Evolutionary conservation across 1,139 yeast species (phyloP).

Genomic region (Yamadazyma triangularis): DNA sequence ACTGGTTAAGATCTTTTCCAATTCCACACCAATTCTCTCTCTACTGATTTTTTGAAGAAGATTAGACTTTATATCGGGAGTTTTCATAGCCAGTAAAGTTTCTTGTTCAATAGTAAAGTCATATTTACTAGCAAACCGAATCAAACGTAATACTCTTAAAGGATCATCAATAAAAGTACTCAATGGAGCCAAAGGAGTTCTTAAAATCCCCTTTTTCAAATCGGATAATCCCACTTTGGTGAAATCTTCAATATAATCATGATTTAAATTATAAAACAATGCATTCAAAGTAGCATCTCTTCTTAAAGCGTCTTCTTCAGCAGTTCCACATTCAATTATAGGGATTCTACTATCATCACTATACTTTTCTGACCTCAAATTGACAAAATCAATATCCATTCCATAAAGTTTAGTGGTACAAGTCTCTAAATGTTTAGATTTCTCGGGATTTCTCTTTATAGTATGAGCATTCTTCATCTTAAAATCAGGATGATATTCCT

Average conservation of each 20-base stretch:
- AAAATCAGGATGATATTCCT: slow-evolving; percentile 35
- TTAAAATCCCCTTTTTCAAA: slow-evolving; percentile 59
- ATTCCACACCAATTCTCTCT: slow-evolving; percentile 86
- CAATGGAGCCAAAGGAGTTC: slow-evolving; percentile 84
- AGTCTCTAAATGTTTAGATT: slow-evolving; percentile 92
- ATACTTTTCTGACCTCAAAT: slow-evolving; percentile 82
- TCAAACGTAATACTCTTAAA: slow-evolving; percentile 73
- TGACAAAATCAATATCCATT: slow-evolving; percentile 86
- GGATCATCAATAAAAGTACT: slow-evolving; percentile 94
- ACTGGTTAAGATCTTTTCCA: slow-evolving; percentile 69
- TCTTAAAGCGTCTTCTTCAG: slow-evolving; percentile 85
- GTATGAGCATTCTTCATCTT: slow-evolving; percentile 61
- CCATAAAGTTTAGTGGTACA: slow-evolving; percentile 86
- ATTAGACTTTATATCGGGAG: slow-evolving; percentile 51
- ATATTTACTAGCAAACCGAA: slow-evolving; percentile 82
- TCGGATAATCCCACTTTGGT: slow-evolving; percentile 75
- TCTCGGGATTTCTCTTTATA: slow-evolving; percentile 88
- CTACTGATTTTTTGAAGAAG: slow-evolving; percentile 74
- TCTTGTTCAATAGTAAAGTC: slow-evolving; percentile 59
- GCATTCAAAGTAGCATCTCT: slow-evolving; percentile 96
- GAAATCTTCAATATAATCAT: slow-evolving; percentile 71
- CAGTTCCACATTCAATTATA: slow-evolving; percentile 72
- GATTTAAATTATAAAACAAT: slow-evolving; percentile 74
- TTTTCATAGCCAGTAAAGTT: slow-evolving; percentile 64
- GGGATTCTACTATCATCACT: slow-evolving; percentile 84